Base-by-base conservation (phyloP, 176 grass and related monocot genomes). In the Cenchrus fungigraminus region DNA sequence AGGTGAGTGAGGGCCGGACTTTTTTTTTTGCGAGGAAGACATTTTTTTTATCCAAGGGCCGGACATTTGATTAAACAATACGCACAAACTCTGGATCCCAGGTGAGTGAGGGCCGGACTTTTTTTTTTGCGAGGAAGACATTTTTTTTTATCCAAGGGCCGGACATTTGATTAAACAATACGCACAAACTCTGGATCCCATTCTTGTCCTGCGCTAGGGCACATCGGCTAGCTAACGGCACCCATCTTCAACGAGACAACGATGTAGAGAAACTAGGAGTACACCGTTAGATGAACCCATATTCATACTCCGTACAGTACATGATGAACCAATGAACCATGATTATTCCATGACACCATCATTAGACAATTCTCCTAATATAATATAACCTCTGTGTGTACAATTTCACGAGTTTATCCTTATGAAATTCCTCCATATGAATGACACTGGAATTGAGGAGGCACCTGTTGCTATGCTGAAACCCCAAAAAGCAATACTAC, bases 61-160 rank as follows among this genome's bases (percentile, higher is more conserved):
- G 71, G 54, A 70, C 52, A 71, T 58, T 84, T 43, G 29, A 55
- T 75, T 66, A 43, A 80, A 79, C 15, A 79, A 66, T 66, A 79
- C 61, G 31, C 29, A 12, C 34, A 57, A 17, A 58, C 73, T 79
- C 61, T 40, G 37, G 45, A 79, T 79, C 57, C 25, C 9, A 63
- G 74, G 74, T 5, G 51, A 4, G 0, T 46, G 63, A 78, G 50
- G 9, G 6, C 22, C 22, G 22, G 22, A 25, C 22, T 25, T 25
- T 25, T 25, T 25, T 25, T 25, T 25, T 25, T 25, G 22, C 22
- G 22, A 25, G 22, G 22, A 25, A 25, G 22, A 25, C 22, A 25
- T 25, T 25, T 25, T 25, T n/a, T 25, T 25, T 25, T 25, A 25
- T 25, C 22, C 22, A 25, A 78, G 50, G 9, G 6, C 71, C 22